Conservation (phyloP, 306 rosid species). For the Parietaria judaica region DNA sequence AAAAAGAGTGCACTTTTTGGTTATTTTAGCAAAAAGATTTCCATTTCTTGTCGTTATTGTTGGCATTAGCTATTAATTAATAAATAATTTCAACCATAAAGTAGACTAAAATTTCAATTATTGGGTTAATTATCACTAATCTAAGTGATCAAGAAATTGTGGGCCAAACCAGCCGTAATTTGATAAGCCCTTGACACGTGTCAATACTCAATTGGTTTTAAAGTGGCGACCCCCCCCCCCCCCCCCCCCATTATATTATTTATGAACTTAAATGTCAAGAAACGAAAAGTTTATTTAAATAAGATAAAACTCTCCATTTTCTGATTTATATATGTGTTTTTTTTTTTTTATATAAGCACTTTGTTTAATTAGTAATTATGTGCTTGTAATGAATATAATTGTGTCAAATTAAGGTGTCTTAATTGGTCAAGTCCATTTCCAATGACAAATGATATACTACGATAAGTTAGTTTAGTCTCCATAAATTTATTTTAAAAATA, state of each 20-base stretch:
- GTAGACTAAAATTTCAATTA: background rate
- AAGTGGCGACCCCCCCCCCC: conserved; percentile 7
- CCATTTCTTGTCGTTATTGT: conserved; percentile 9
- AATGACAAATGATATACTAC: no score
- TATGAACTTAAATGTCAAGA: background rate
- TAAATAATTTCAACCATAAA: conserved; percentile 8
- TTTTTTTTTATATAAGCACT: no score
- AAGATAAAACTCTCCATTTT: background rate
- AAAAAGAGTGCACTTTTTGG: conserved; percentile 15
- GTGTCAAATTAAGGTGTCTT: background rate
- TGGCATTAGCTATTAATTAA: conserved; percentile 6
- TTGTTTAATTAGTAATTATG: no score
- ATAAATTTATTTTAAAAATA: no score
- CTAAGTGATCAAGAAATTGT: background rate
- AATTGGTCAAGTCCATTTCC: conserved; percentile 17
- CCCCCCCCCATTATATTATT: background rate
- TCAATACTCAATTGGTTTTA: background rate
- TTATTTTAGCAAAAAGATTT: conserved; percentile 5
- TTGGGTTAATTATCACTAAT: background rate
- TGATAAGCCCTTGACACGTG: conserved; percentile 12
- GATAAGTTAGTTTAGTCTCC: no score
- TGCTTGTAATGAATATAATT: background rate
- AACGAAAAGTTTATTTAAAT: background rate
- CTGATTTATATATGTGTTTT: background rate
- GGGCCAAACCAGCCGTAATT: conserved; percentile 14